phyloP scores from a whole-genome alignment of 441 rosid species.

The Eutrema salsugineum region DNA sequence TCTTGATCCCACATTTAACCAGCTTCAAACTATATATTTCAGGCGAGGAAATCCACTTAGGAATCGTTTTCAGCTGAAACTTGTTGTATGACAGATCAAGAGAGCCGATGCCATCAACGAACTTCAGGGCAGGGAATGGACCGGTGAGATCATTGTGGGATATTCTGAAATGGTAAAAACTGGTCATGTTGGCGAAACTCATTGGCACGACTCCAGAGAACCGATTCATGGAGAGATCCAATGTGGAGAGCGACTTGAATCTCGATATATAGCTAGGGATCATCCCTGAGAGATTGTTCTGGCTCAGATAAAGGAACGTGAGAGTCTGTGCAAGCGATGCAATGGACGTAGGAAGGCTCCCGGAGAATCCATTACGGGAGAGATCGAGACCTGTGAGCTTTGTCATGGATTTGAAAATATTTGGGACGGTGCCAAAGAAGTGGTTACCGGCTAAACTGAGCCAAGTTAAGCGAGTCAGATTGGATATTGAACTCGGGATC shows the following conservation, averaged over 20 bases:
- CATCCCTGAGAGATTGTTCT: constrained; percentile 48
- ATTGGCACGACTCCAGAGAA: constrained; percentile 48
- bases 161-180: constrained; percentile 55
- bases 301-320: constrained; percentile 43
- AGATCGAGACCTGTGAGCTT: constrained; percentile 24
- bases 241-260: constrained; percentile 48
- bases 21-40: constrained; percentile 53
- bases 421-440: constrained; percentile 53
- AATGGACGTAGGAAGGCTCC: constrained; percentile 46
- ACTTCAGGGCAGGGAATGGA: constrained; percentile 50
- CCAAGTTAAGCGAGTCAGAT: constrained; percentile 42
- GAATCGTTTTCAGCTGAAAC: constrained; percentile 57
- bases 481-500: constrained; percentile 51
- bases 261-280: constrained; percentile 57
- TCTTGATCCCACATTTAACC: constrained; percentile 65
- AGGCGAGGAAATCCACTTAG: constrained; percentile 64
- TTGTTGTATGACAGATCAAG: constrained; percentile 62
- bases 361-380: constrained; percentile 50
- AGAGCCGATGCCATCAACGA: constrained; percentile 55
- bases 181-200: constrained; percentile 49
- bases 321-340: constrained; percentile 41
- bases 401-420: constrained; percentile 42
- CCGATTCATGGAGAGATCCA: constrained; percentile 54
- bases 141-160: constrained; percentile 48
- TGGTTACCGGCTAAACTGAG: constrained; percentile 41